These are phyloP conservation scores for Leccinum subgranulosum DNA, from an alignment of 768 basidiomycete genomes.

Conservation along the genomic window DNA sequence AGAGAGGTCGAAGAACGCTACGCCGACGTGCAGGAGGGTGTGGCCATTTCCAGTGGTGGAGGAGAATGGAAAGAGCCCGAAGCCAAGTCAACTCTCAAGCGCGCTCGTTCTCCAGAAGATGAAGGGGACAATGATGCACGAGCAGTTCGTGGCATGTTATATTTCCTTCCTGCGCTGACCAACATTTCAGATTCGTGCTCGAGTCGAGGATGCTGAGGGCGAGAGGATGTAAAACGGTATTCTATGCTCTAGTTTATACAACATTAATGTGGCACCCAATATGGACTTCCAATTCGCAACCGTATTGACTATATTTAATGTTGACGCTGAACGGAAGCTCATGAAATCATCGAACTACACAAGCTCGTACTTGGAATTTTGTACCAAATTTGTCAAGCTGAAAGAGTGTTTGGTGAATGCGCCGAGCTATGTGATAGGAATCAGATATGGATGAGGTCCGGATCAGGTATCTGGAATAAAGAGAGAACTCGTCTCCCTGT, in stretches of 20 bases:
- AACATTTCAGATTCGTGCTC: constrained; percentile 48
- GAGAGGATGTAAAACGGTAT: constrained; percentile 59
- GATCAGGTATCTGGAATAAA: constrained; percentile 53
- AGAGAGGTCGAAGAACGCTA: constrained; percentile 86
- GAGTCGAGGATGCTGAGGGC: constrained; percentile 61
- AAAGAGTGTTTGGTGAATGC: constrained; percentile 56
- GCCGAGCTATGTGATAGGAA: constrained; percentile 65
- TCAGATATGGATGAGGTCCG: constrained; percentile 57
- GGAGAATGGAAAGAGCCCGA: constrained; percentile 81
- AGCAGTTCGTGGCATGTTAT: constrained; percentile 41
- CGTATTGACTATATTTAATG: constrained; percentile 13
- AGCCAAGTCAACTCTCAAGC: constrained; percentile 49
- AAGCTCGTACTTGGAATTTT: constrained; percentile 45
- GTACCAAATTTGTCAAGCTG: constrained; percentile 34
- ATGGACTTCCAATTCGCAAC: constrained; percentile 14
- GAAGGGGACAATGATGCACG: constrained; percentile 56
- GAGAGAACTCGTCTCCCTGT: constrained; percentile 37
- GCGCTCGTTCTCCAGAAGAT: constrained; percentile 75
- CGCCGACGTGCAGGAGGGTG: constrained; percentile 73
- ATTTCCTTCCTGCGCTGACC: constrained; percentile 4
- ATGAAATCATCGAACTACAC: constrained; percentile 45
- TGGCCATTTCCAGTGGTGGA: constrained; percentile 80
- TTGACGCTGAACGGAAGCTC: constrained; percentile 1
- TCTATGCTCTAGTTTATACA: constrained; percentile 26
- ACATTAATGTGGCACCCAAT: neutral